Evolutionary conservation across 352 stramenopile genomes (phyloP), one percentile per base, ranked within the genome.

Genomic region (Nothophytophthora sp.): DNA sequence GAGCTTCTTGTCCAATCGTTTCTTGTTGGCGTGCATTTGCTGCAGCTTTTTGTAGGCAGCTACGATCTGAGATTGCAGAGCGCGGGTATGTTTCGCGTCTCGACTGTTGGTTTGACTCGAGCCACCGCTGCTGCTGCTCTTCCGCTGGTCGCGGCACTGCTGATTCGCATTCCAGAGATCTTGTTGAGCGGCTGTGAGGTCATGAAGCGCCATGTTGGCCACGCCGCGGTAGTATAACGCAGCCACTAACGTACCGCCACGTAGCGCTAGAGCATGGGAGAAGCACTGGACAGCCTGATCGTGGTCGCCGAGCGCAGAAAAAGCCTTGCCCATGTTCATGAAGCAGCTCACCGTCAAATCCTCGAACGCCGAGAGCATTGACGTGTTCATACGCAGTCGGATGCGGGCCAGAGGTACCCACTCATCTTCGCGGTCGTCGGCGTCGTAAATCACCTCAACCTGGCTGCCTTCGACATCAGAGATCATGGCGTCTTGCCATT

Each of bases 241-340:
- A 5, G 76, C 55, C n/a, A 86, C 74, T 33, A 84, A 53, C 11
- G 73, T 66, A 12, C 68, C 55, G 4, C 75, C 59, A 33, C 58
- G 53, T n/a, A 79, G 23, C 6, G 57, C 30, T 15, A 94, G 51
- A 1, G 65, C 84, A 25, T 84, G 62, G 8, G 68, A 65, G 50
- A 88, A 90, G 30, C 77, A 86, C 44, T 88, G 60, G 11, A 84
- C 57, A 2, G 81, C 73, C 38, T 68, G 62, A 6, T 84, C 65
- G 20, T 90, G 51, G 49, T 90, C 70, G 27, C 65, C 49, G 18
- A 94, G 46, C 38, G 75, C 73, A 40, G 68, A 50, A 30, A 85
- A 76, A 6, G 76, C 70, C 58, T 91, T 92, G 24, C 77, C 84
- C 71, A 90, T 88, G 49, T 94, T 94, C 84, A 94, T 90, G 2